These are phyloP conservation scores for Sparassis latifolia DNA, from an alignment of 1,284 basidiomycete genomes.

Conservation along the genomic window DNA sequence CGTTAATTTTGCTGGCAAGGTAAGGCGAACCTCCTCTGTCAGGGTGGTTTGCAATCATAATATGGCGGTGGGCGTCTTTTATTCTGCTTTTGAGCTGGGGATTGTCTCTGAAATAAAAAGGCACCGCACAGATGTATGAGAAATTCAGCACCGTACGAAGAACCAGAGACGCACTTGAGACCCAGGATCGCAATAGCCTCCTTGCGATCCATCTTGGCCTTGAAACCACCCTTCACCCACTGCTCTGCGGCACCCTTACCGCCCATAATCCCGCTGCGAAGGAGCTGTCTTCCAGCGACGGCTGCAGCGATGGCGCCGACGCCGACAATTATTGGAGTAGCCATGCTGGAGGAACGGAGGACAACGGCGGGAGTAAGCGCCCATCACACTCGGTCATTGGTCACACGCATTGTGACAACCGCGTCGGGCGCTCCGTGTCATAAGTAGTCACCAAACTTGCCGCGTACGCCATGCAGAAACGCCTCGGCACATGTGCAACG, in stretches of 20 bases:
- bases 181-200: constrained; percentile 92
- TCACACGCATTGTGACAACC: no score
- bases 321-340: constrained; percentile 72
- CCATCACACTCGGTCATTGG: no score
- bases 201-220: constrained; percentile 90
- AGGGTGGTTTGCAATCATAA: constrained; percentile 96
- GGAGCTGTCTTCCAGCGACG: constrained; percentile 64
- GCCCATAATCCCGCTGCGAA: constrained; percentile 51
- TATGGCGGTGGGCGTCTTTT: constrained; percentile 87
- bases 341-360: constrained; percentile 34
- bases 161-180: constrained; percentile 62
- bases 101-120: constrained; percentile 52
- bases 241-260: constrained; percentile 68
- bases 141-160: neutral
- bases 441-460: no score
- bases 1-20: constrained; percentile 96
- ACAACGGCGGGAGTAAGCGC: no score
- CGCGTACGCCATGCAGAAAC: no score
- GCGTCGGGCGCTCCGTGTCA: no score
- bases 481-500: no score
- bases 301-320: constrained; percentile 78
- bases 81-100: constrained; percentile 63
- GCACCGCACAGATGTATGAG: neutral
- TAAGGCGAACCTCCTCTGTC: constrained; percentile 95
- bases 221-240: constrained; percentile 94